These are phyloP conservation scores for Plectosphaerella cucumerina DNA, from an alignment of 2,329 filamentous ascomycete genomes.

Conservation along the genomic window DNA sequence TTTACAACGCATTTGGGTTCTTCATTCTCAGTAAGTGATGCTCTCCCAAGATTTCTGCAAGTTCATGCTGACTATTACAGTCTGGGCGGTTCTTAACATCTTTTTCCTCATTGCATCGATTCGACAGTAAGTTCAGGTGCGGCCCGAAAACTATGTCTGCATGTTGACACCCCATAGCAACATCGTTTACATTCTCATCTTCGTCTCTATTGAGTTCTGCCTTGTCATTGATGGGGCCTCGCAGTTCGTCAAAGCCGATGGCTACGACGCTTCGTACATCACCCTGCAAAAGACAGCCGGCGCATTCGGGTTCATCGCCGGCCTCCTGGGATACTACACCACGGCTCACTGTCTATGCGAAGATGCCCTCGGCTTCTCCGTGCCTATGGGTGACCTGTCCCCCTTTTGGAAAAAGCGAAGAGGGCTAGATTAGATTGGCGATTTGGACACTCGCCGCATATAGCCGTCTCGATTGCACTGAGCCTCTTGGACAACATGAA, in stretches of 20 bases:
- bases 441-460: too few relatives aligned
- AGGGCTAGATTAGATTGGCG: neutral
- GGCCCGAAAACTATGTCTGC: neutral
- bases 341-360: conserved; percentile 18
- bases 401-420: neutral
- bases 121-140: conserved; percentile 12
- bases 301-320: conserved; percentile 19
- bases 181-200: conserved; percentile 21
- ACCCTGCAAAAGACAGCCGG: conserved; percentile 16
- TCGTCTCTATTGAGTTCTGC: conserved; percentile 18
- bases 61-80: conserved; percentile 9
- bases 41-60: neutral
- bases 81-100: conserved; percentile 20
- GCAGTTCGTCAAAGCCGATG: conserved; percentile 19
- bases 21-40: conserved; percentile 17
- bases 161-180: conserved; percentile 10
- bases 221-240: conserved; percentile 17
- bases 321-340: conserved; percentile 19
- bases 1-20: conserved; percentile 22
- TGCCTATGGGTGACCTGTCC: conserved; percentile 16
- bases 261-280: conserved; percentile 9
- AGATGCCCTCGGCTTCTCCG: conserved; percentile 16
- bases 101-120: conserved; percentile 21
- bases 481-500: too few relatives aligned
- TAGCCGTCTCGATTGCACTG: neutral